These are phyloP conservation scores for Metarhizium brunneum DNA, from an alignment of 2,329 filamentous ascomycete genomes.

Conservation along the genomic window DNA sequence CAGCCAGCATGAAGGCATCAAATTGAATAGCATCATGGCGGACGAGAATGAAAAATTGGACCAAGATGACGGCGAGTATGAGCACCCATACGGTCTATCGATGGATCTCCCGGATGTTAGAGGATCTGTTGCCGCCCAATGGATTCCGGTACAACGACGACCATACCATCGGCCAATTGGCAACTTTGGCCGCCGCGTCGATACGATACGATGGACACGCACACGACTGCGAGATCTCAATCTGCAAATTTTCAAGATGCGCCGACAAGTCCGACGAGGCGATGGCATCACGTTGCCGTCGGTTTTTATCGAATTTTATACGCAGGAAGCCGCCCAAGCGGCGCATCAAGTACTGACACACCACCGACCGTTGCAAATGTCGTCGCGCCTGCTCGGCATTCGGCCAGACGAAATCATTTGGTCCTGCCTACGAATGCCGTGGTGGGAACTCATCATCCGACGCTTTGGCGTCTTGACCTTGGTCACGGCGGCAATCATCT, in stretches of 20 bases:
- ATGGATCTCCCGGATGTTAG: conserved; percentile 28
- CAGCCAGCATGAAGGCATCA: neutral
- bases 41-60: conserved; percentile 9
- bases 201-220: conserved; percentile 87
- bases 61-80: conserved; percentile 22
- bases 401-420: conserved; percentile 79
- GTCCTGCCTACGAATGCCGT: conserved; percentile 72
- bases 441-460: conserved; percentile 77
- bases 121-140: conserved; percentile 57
- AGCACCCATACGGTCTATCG: conserved; percentile 27
- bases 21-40: neutral
- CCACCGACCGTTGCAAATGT: conserved; percentile 79
- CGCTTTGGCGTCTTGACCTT: conserved; percentile 61
- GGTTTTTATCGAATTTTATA: conserved; percentile 85
- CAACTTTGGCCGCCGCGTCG: conserved; percentile 76
- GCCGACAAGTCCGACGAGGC: conserved; percentile 63
- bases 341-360: conserved; percentile 83
- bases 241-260: conserved; percentile 49
- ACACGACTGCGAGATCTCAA: conserved; percentile 33
- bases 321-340: conserved; percentile 73
- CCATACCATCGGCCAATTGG: conserved; percentile 62
- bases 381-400: conserved; percentile 75
- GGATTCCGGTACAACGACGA: conserved; percentile 63
- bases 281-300: conserved; percentile 60
- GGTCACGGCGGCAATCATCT: conserved; percentile 70